A percentile compares a stretch with the other conserved stretches of the same genome.
Evolutionary conservation across 495 filamentous ascomycete genomes (phyloP).

Genomic region (Aspergillus carlsbadensis): DNA sequence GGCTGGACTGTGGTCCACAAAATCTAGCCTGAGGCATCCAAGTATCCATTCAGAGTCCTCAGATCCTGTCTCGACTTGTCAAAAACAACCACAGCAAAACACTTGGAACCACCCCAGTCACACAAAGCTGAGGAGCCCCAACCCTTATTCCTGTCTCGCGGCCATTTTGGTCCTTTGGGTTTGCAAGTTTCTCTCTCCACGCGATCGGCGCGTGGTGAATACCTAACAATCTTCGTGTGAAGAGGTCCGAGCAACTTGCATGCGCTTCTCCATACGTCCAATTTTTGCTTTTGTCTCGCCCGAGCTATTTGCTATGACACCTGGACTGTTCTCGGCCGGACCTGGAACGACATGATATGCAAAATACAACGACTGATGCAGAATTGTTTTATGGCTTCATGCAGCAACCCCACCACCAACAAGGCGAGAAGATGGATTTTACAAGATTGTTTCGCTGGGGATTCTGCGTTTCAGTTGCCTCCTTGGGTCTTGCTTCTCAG

Average conservation of each 20-base stretch:
- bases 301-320: neutral
- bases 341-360: neutral
- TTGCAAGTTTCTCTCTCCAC: neutral
- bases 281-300: neutral
- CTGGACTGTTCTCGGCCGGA: neutral
- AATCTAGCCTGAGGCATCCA: no score
- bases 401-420: neutral
- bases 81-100: no score
- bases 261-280: neutral
- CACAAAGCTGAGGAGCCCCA: no score
- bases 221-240: neutral
- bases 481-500: neutral
- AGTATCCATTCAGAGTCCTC: no score
- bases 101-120: no score
- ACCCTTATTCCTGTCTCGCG: neutral
- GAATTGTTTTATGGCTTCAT: slow-evolving; percentile 1
- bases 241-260: neutral
- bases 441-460: neutral
- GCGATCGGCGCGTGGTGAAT: neutral
- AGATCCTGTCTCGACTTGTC: no score
- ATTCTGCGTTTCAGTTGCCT: neutral
- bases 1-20: no score
- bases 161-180: neutral
- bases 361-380: slow-evolving; percentile 1
- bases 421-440: neutral